phyloP scores from a whole-genome alignment of 768 basidiomycete species.

The Obba rivulosa region DNA sequence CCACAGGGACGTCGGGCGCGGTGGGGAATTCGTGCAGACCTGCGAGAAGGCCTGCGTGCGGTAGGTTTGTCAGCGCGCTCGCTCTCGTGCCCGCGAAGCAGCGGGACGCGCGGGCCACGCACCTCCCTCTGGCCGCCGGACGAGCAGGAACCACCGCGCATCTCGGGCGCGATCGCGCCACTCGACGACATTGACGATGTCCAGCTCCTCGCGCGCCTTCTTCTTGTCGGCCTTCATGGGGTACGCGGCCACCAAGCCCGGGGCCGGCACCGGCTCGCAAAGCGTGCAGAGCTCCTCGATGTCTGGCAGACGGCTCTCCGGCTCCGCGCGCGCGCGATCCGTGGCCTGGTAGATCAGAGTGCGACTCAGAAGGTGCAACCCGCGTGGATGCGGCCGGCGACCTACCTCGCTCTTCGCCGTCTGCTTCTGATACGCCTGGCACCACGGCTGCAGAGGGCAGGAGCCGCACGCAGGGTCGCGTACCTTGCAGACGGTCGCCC shows the following conservation, averaged over 20 bases:
- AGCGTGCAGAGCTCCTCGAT: slow-evolving; percentile 75
- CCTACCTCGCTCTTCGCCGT: slow-evolving; percentile 2
- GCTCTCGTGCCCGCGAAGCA: not conserved
- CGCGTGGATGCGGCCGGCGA: not conserved
- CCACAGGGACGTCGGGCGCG: slow-evolving; percentile 43
- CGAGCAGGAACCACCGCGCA: slow-evolving; percentile 62
- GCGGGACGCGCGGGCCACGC: slow-evolving; percentile 15
- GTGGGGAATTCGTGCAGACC: slow-evolving; percentile 89
- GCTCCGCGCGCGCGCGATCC: not conserved
- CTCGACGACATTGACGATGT: slow-evolving; percentile 82
- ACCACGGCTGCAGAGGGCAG: slow-evolving; percentile 71
- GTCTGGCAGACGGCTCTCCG: slow-evolving; percentile 33
- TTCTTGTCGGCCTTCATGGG: slow-evolving; percentile 86
- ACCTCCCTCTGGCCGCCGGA: slow-evolving; percentile 84
- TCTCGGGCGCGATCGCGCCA: slow-evolving; percentile 42
- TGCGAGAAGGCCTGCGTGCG: slow-evolving; percentile 71
- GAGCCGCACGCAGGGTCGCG: slow-evolving; percentile 66
- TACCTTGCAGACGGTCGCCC: slow-evolving; percentile 88
- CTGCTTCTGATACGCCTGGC: slow-evolving; percentile 51
- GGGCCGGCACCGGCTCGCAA: slow-evolving; percentile 53
- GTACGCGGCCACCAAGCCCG: slow-evolving; percentile 58
- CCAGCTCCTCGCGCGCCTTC: slow-evolving; percentile 78
- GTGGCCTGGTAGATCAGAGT: not conserved
- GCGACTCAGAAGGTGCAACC: not conserved
- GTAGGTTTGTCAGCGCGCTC: slow-evolving; percentile 7